Percentiles rank a stretch among this genome's conserved stretches.
phyloP scores from a whole-genome alignment of 2,329 filamentous ascomycete genomes.

The Atkinsonella texensis region DNA sequence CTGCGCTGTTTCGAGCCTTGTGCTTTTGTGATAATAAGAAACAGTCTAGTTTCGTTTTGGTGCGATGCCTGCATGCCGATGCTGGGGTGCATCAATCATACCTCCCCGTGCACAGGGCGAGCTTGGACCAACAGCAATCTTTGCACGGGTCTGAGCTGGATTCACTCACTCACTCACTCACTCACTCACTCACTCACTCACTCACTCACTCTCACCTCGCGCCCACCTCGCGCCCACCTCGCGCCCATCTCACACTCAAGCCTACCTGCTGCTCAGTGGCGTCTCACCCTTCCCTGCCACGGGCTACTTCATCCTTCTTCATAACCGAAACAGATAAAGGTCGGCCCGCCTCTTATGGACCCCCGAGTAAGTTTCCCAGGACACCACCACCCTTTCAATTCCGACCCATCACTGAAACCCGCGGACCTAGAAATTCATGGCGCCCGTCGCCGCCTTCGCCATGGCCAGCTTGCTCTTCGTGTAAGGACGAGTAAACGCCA shows the following conservation, averaged over 20 bases:
- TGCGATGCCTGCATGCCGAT: background rate
- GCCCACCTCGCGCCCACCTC: background rate
- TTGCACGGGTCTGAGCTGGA: background rate
- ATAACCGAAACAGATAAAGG: background rate
- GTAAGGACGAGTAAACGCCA: slow-evolving; percentile 15
- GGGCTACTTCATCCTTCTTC: no score
- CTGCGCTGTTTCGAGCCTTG: no score
- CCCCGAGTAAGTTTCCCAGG: slow-evolving; percentile 14
- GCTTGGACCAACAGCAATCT: background rate
- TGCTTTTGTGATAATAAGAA: no score
- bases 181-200: background rate
- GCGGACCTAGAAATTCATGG: slow-evolving; percentile 28
- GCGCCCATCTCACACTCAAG: background rate
- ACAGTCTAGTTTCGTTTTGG: background rate
- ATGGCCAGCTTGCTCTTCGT: slow-evolving; percentile 41
- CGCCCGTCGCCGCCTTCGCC: slow-evolving; percentile 39
- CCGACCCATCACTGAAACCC: background rate
- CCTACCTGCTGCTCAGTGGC: background rate
- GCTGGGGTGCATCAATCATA: background rate
- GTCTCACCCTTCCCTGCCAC: background rate
- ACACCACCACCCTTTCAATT: background rate
- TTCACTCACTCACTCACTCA: background rate
- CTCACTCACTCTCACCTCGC: background rate
- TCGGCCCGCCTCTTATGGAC: slow-evolving; percentile 12
- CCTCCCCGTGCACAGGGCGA: background rate